Conservation (phyloP, 768 basidiomycete species). For the Psilocybe azurescens region DNA sequence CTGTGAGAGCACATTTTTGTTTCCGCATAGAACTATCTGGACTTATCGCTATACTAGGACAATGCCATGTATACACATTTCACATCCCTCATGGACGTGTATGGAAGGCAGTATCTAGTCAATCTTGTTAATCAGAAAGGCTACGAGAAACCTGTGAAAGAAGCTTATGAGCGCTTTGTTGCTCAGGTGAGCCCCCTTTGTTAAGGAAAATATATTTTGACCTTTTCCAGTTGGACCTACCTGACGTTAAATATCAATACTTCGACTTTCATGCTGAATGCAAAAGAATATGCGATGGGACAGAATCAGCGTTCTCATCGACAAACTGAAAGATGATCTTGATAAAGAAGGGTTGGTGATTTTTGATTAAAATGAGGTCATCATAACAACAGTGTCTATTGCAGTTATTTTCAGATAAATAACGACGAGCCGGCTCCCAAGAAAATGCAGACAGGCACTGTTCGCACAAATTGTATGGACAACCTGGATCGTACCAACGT, state of each 20-base stretch:
- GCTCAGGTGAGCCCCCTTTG: constrained; percentile 51
- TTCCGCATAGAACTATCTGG: neutral
- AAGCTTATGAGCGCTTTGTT: constrained; percentile 86
- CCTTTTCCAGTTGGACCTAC: constrained; percentile 55
- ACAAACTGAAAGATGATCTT: constrained; percentile 74
- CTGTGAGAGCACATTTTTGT: constrained; percentile 52
- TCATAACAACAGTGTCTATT: neutral
- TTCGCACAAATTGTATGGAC: constrained; percentile 99
- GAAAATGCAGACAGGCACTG: constrained; percentile 72
- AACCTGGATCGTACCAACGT: constrained; percentile 97
- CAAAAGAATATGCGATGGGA: constrained; percentile 95
- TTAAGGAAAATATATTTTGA: neutral
- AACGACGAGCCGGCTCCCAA: constrained; percentile 49
- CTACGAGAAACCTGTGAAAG: constrained; percentile 92
- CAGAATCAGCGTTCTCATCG: constrained; percentile 83
- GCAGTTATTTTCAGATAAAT: constrained; percentile 81
- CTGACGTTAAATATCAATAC: constrained; percentile 85
- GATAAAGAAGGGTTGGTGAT: constrained; percentile 64
- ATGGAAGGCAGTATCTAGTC: constrained; percentile 81
- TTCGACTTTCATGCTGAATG: constrained; percentile 99
- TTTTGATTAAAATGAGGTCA: neutral
- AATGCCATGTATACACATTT: constrained; percentile 78
- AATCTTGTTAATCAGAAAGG: constrained; percentile 96
- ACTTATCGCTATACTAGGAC: constrained; percentile 28
- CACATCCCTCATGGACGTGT: constrained; percentile 68